These are phyloP conservation scores for Pythium volutum DNA, from an alignment of 352 stramenopile species.

Conservation along the genomic window DNA sequence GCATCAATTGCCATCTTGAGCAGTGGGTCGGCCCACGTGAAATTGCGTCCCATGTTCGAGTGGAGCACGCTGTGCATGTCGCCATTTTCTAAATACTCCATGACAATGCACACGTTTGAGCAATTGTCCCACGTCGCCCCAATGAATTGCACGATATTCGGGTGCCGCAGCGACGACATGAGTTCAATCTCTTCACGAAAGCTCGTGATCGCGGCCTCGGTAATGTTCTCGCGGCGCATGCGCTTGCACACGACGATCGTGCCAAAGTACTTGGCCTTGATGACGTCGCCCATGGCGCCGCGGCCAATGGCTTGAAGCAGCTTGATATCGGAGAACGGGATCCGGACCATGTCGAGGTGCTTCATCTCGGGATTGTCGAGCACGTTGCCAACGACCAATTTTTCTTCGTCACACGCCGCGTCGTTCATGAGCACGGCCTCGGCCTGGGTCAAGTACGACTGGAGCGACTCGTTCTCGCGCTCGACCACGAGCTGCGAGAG, in stretches of 20 bases:
- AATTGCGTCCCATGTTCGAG: constrained; percentile 71
- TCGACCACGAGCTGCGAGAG: constrained; percentile 81
- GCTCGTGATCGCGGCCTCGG: constrained; percentile 55
- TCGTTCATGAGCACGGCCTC: constrained; percentile 84
- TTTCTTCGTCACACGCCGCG: constrained; percentile 64
- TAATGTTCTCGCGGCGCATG: constrained; percentile 84
- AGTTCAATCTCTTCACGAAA: constrained; percentile 87
- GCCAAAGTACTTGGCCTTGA: constrained; percentile 86
- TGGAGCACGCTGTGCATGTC: constrained; percentile 87
- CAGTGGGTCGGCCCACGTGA: constrained; percentile 81
- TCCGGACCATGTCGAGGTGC: constrained; percentile 77
- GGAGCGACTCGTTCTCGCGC: constrained; percentile 82
- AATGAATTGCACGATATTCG: constrained; percentile 90
- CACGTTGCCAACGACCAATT: constrained; percentile 61
- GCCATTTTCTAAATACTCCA: constrained; percentile 89
- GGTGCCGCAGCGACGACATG: constrained; percentile 82
- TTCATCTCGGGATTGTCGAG: constrained; percentile 70
- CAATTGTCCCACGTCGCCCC: constrained; percentile 87
- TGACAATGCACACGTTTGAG: constrained; percentile 87
- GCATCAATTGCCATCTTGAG: constrained; percentile 87
- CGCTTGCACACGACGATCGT: constrained; percentile 87
- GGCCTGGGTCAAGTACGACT: constrained; percentile 74
- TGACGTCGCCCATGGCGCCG: constrained; percentile 85
- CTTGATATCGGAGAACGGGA: constrained; percentile 79
- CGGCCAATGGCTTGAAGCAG: constrained; percentile 78